Conservation (phyloP, 257 asterid species). For the Paulownia fortunei region DNA sequence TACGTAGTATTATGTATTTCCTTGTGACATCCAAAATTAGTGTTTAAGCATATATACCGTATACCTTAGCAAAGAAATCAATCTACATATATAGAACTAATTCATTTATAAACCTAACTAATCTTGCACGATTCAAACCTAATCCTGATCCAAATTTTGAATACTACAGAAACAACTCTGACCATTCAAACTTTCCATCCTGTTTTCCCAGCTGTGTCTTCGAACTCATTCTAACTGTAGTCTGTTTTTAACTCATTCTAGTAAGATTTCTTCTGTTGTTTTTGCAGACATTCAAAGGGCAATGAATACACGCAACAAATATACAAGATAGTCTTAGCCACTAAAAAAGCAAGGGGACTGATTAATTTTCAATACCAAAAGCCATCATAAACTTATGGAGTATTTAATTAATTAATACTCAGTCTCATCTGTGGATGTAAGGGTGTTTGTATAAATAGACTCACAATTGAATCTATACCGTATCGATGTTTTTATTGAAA, state of each 20-base stretch:
- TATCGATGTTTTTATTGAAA: too few relatives aligned
- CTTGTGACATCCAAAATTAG: too few relatives aligned
- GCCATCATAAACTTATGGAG: not conserved
- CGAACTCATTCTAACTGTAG: slow-evolving; percentile 17
- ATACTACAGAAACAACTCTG: not conserved
- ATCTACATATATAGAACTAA: too few relatives aligned
- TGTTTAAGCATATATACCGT: too few relatives aligned
- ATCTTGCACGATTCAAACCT: not conserved
- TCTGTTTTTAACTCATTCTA: not conserved
- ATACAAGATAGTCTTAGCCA: not conserved
- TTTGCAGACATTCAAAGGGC: slow-evolving; percentile 1
- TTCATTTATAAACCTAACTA: not conserved
- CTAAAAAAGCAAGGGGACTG: not conserved
- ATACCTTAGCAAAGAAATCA: too few relatives aligned
- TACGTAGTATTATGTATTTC: too few relatives aligned
- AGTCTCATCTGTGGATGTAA: too few relatives aligned
- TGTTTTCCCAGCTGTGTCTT: slow-evolving; percentile 5
- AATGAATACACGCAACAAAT: not conserved
- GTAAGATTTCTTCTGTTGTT: slow-evolving; percentile 8
- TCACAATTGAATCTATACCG: too few relatives aligned
- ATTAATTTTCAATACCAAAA: not conserved
- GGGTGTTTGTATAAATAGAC: too few relatives aligned
- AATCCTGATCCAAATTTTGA: not conserved
- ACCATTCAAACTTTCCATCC: not conserved
- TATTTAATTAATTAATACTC: too few relatives aligned